phyloP scores from a whole-genome alignment of 352 stramenopile genomes.

The Globisporangium uncinulatum region DNA sequence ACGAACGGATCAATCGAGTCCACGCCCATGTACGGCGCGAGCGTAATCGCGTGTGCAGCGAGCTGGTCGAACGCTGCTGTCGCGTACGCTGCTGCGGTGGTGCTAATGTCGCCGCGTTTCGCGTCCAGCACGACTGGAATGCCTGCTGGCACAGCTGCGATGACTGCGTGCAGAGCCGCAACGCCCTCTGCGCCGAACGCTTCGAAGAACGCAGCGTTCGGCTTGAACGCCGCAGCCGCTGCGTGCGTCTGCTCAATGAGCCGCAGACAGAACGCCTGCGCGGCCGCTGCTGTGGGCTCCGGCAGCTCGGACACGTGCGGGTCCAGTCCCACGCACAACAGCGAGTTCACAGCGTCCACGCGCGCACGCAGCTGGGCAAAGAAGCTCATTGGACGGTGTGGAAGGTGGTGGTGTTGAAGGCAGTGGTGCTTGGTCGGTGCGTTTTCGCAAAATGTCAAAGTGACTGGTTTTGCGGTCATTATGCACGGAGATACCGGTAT shows the following conservation, averaged over 20 bases:
- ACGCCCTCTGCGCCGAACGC: constrained; percentile 85
- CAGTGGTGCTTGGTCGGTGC: background rate
- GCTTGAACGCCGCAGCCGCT: constrained; percentile 96
- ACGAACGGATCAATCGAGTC: constrained; percentile 98
- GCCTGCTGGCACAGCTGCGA: constrained; percentile 80
- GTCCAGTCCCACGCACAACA: constrained; percentile 98
- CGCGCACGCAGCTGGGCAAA: constrained; percentile 86
- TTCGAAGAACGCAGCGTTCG: constrained; percentile 99
- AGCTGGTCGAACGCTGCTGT: constrained; percentile 91
- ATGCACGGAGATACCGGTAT: too few species aligned
- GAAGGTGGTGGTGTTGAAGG: constrained; percentile 1
- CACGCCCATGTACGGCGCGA: constrained; percentile 98
- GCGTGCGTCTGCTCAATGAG: constrained; percentile 94
- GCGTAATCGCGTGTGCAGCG: constrained; percentile 93
- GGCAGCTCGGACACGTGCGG: constrained; percentile 87
- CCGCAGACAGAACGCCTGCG: constrained; percentile 92
- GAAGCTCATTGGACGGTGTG: constrained; percentile 53
- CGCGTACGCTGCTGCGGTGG: constrained; percentile 95
- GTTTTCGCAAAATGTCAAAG: too few species aligned
- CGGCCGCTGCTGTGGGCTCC: constrained; percentile 80
- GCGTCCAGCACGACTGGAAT: constrained; percentile 97
- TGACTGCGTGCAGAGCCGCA: constrained; percentile 87
- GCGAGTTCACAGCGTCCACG: constrained; percentile 89
- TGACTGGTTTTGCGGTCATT: too few species aligned
- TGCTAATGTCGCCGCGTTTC: constrained; percentile 99